Conservation (phyloP, 2,329 filamentous ascomycete genomes). For the Macroventuria anomochaeta region DNA sequence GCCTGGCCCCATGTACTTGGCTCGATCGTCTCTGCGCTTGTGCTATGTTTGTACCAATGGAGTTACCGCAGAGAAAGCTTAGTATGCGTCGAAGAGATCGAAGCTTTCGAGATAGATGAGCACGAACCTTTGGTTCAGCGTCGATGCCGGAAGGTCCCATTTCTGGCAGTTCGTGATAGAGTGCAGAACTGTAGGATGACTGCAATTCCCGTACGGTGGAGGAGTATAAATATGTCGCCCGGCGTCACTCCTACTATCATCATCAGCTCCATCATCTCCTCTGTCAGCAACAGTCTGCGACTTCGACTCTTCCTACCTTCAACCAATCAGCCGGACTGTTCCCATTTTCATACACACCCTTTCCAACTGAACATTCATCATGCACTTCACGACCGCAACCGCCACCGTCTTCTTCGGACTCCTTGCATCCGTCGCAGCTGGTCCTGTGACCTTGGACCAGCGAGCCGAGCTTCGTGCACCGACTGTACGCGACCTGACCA, state of each 20-base stretch:
- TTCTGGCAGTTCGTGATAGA: neutral
- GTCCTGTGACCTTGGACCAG: constrained; percentile 1
- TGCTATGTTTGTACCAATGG: neutral
- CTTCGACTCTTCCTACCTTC: neutral
- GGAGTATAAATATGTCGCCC: neutral
- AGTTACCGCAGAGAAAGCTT: neutral
- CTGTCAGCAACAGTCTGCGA: neutral
- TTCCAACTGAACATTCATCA: neutral
- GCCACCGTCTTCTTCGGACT: constrained; percentile 2
- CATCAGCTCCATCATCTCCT: constrained; percentile 4
- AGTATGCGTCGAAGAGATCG: neutral
- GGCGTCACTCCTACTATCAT: neutral
- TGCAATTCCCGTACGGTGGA: neutral
- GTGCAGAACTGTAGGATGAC: neutral
- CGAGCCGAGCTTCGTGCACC: constrained; percentile 1
- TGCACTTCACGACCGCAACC: constrained; percentile 3
- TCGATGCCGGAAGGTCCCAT: neutral
- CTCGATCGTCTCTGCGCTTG: neutral
- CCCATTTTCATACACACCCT: neutral
- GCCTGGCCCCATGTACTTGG: neutral
- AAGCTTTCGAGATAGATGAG: neutral
- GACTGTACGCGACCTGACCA: neutral
- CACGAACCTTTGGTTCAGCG: neutral
- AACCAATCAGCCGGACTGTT: neutral
- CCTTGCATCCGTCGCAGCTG: neutral